Percentiles rank a stretch among this genome's conserved stretches.
Evolutionary conservation across 129 eudicot species (phyloP).

Genomic region (sunflower (Helianthus annuus)): DNA sequence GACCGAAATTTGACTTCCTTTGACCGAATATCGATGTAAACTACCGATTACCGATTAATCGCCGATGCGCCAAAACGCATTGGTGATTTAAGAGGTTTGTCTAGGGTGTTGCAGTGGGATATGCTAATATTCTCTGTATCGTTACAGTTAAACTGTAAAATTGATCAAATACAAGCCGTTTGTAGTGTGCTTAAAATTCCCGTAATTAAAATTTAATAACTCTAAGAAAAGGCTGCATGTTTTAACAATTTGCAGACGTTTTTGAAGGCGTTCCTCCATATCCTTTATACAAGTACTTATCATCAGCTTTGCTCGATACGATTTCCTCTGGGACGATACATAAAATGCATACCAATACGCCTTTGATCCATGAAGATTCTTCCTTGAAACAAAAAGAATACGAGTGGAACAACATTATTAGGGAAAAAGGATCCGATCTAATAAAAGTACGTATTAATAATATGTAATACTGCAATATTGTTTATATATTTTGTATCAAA

Average conservation of each 20-base stretch:
- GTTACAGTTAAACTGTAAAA: not conserved
- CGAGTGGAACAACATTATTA: slow-evolving; percentile 55
- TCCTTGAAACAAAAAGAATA: slow-evolving; percentile 41
- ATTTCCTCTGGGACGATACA: slow-evolving; percentile 50
- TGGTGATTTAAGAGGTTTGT: too few species aligned
- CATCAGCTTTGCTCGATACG: slow-evolving; percentile 60
- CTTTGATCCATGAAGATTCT: slow-evolving; percentile 37
- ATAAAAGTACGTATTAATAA: slow-evolving; percentile 48
- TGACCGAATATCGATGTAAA: too few species aligned
- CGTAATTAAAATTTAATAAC: not conserved
- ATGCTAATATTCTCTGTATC: too few species aligned
- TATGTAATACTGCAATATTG: not conserved
- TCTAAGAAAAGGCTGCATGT: not conserved
- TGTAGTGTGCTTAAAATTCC: not conserved
- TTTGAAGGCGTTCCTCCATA: slow-evolving; percentile 69
- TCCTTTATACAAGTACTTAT: slow-evolving; percentile 79
- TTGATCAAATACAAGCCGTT: not conserved
- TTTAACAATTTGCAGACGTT: slow-evolving; percentile 37
- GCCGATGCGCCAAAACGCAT: too few species aligned
- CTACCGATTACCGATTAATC: too few species aligned
- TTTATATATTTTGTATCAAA: slow-evolving; percentile 13
- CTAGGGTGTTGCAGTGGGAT: too few species aligned
- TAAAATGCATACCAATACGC: slow-evolving; percentile 4
- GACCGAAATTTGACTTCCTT: too few species aligned
- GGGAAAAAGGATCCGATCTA: slow-evolving; percentile 58